Base-by-base conservation (phyloP, 768 basidiomycete genomes). In the Auriscalpium orientale region DNA sequence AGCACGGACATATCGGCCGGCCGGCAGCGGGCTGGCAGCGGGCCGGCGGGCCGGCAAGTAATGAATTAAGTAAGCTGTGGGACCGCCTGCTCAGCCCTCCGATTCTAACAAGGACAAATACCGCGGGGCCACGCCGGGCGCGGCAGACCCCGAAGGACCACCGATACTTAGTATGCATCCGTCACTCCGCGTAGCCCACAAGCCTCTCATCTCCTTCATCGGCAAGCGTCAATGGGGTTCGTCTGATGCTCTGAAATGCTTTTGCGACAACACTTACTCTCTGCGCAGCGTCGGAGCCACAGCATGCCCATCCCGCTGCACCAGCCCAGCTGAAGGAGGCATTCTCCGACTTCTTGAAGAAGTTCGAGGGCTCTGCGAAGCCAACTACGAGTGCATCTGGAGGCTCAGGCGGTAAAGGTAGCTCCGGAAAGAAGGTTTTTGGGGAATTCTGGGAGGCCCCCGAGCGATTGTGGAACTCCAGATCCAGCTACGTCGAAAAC, bases 391-490 rank as follows among this genome's bases (percentile, higher is more conserved):
- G 36, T 11, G 20, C 28, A 10, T 13, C 35, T 20, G 33, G 15
- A 22, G 47, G 45, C 47, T 40, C 20, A 45, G 37, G 18, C 21
- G 13, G 44, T 54, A 20, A 4, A 11, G 12, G 52, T 28, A 22
- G 33, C 21, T 33, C 51, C 9, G 61, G 57, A 11, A 56, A 62
- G 8, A 38, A 6, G 38, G 54, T 33, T 16, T 77, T 72, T 62
- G 65, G 46, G 63, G 81, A 76, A 44, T 86, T 80, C 66, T 89
- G 88, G 88, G 79, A 88, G 51, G 84, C 82, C 4, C 87, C 88
- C 0, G 64, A 74, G 9, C 74, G 76, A 49, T 74, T 81, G 59
- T 85, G 82, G 83, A 74, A 69, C 51, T 78, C 79, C 13, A 74
- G 69, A 56, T 68, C 72, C 18, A 76, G 75, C 48, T 67, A 78